Evolutionary conservation across 169 alveolate genomes (phyloP).

Genomic region (Haemoproteus tartakovskyi): DNA sequence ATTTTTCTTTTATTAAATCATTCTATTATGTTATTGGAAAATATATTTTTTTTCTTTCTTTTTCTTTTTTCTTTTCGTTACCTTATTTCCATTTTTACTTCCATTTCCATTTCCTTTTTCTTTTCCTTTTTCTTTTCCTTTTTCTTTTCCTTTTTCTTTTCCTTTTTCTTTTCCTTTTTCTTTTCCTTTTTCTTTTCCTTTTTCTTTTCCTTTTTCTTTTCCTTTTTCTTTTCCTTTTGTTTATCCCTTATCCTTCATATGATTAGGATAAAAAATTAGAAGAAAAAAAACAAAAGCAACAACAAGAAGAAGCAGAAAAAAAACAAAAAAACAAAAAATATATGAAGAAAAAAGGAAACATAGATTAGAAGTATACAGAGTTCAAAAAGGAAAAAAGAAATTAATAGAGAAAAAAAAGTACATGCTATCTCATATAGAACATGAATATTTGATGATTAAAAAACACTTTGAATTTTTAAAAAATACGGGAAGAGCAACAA

Average conservation of each 20-base stretch:
- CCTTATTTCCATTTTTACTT: too few relatives aligned
- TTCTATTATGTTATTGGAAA: too few relatives aligned
- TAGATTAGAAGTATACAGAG: slow-evolving; percentile 43
- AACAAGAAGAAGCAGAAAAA: slow-evolving; percentile 33
- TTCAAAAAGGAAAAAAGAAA: slow-evolving; percentile 56
- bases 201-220: neutral
- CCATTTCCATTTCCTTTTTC: too few relatives aligned
- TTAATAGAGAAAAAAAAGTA: slow-evolving; percentile 50
- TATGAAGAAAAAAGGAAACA: slow-evolving; percentile 60
- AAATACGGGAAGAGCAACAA: slow-evolving; percentile 18
- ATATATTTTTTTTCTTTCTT: too few relatives aligned
- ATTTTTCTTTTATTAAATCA: too few relatives aligned
- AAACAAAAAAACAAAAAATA: slow-evolving; percentile 42
- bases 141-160: too few relatives aligned
- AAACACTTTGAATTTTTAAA: slow-evolving; percentile 47
- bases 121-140: too few relatives aligned
- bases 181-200: too few relatives aligned
- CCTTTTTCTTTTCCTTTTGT: neutral
- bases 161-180: too few relatives aligned
- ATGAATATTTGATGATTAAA: slow-evolving; percentile 33
- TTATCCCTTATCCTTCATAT: neutral
- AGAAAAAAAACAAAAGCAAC: slow-evolving; percentile 49
- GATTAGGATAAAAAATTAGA: slow-evolving; percentile 32
- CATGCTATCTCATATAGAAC: slow-evolving; percentile 45
- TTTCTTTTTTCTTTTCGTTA: too few relatives aligned